Conservation (phyloP, 805 yeast species). For the Suhomyces tanzawaensis region DNA sequence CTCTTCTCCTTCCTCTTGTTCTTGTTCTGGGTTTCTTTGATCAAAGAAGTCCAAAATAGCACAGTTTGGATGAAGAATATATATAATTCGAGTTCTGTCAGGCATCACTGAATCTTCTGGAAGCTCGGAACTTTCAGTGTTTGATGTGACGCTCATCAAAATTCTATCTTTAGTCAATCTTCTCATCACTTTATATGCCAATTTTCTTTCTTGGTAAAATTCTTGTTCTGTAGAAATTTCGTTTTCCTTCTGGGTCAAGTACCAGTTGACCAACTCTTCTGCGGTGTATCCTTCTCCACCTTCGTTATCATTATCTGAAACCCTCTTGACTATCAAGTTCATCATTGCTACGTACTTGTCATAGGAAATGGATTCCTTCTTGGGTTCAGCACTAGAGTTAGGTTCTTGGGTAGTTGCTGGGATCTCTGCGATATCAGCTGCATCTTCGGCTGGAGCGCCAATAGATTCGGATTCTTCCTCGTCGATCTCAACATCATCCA, state of each 20-base stretch:
- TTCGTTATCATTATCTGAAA: slow-evolving; percentile 53
- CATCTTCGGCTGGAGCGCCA: slow-evolving; percentile 14
- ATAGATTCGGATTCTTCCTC: slow-evolving; percentile 34
- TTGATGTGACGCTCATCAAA: slow-evolving; percentile 53
- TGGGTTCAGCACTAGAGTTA: slow-evolving; percentile 12
- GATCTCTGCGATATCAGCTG: slow-evolving; percentile 14
- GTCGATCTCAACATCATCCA: slow-evolving; percentile 85
- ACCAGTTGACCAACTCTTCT: slow-evolving; percentile 74
- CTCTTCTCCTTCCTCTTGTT: slow-evolving; percentile 2
- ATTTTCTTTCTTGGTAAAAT: slow-evolving; percentile 63
- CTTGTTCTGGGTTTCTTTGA: slow-evolving; percentile 14
- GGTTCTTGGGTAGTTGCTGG: slow-evolving; percentile 6
- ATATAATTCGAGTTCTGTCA: slow-evolving; percentile 30
- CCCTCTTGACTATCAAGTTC: slow-evolving; percentile 67
- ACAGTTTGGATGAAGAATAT: slow-evolving; percentile 74
- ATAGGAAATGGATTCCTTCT: slow-evolving; percentile 57
- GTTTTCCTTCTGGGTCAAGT: slow-evolving; percentile 69
- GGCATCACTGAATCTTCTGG: slow-evolving; percentile 16
- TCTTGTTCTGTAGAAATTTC: slow-evolving; percentile 68
- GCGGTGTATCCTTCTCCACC: slow-evolving; percentile 63
- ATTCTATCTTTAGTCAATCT: slow-evolving; percentile 82
- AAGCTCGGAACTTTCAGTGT: slow-evolving; percentile 29
- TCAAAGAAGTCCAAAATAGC: slow-evolving; percentile 69
- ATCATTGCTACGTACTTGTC: slow-evolving; percentile 85
- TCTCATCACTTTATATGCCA: slow-evolving; percentile 77